These are phyloP conservation scores for Quercus cerris DNA, from an alignment of 306 rosid species.

Conservation along the genomic window DNA sequence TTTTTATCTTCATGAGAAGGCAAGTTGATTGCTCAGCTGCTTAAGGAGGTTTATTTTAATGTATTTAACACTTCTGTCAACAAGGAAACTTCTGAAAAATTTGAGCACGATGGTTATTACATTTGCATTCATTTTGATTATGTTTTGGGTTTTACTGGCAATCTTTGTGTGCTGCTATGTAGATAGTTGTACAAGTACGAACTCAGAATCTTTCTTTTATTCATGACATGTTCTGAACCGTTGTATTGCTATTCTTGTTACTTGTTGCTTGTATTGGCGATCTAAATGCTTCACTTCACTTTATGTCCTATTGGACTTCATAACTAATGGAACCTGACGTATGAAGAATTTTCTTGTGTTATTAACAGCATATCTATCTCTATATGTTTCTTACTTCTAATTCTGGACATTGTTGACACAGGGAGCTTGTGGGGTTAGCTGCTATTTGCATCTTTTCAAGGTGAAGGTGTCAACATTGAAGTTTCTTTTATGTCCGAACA, in stretches of 20 bases:
- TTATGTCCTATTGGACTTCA: background rate
- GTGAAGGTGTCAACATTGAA: slow-evolving; percentile 50
- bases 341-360: background rate
- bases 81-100: background rate
- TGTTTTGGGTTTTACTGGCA: background rate
- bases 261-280: background rate
- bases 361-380: background rate
- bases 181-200: background rate
- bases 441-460: slow-evolving; percentile 32
- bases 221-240: background rate
- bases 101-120: background rate
- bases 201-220: background rate
- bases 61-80: background rate
- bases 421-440: slow-evolving; percentile 37
- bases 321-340: background rate
- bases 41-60: background rate
- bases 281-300: background rate
- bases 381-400: background rate
- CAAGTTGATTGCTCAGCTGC: background rate
- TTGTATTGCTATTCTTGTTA: background rate
- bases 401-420: slow-evolving; percentile 5
- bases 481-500: slow-evolving; percentile 68
- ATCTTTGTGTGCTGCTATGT: background rate
- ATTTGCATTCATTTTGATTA: background rate
- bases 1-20: background rate